Evolutionary conservation across 495 filamentous ascomycete genomes (phyloP).

Genomic region (Xylaria grammica): DNA sequence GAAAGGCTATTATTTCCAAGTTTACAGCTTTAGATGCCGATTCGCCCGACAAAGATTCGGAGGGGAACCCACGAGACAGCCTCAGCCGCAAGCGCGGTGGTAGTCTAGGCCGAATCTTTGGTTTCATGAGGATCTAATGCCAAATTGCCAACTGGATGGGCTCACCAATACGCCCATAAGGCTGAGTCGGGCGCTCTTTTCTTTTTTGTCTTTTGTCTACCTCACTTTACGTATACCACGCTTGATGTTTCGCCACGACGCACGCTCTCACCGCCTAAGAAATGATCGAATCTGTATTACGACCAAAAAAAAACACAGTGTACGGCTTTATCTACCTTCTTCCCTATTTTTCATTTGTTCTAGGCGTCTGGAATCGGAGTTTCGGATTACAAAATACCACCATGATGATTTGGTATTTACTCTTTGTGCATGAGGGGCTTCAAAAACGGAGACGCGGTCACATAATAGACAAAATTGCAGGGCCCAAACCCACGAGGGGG

Average conservation of each 20-base stretch:
- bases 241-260: conserved; percentile 16
- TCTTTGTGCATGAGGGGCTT: no score
- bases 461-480: no score
- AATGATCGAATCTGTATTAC: not conserved
- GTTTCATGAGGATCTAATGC: conserved; percentile 24
- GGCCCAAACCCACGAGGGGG: no score
- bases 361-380: not conserved
- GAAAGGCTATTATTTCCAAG: conserved; percentile 9
- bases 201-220: not conserved
- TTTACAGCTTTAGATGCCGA: conserved; percentile 11
- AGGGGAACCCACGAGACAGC: conserved; percentile 18
- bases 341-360: not conserved
- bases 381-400: no score
- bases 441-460: no score
- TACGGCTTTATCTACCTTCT: not conserved
- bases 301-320: not conserved
- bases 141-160: not conserved
- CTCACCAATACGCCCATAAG: not conserved
- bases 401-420: no score
- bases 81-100: conserved; percentile 34
- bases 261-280: not conserved
- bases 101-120: conserved; percentile 36
- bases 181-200: not conserved
- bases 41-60: conserved; percentile 16
- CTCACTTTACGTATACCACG: not conserved